phyloP scores from a whole-genome alignment of 371 early-diverging fungal species.

The Fennellomyces sp. region DNA sequence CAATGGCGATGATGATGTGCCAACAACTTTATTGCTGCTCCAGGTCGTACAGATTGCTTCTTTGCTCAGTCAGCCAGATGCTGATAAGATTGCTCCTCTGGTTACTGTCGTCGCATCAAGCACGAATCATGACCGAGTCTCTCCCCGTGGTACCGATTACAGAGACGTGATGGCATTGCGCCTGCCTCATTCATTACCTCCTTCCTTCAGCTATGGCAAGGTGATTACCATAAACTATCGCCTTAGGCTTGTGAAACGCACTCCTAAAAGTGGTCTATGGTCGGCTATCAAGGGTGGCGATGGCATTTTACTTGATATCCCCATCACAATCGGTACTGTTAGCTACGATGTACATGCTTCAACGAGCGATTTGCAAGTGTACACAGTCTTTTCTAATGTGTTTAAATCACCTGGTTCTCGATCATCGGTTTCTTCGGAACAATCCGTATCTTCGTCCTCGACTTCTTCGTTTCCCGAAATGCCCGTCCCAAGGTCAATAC shows the following conservation, averaged over 20 bases:
- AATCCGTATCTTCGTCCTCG: background rate
- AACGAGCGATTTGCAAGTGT: background rate
- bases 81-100: background rate
- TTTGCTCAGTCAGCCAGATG: background rate
- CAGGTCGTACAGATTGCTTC: background rate
- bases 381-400: background rate
- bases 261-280: background rate
- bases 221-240: background rate
- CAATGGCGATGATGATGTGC: background rate
- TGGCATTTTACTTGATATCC: background rate
- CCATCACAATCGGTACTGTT: background rate
- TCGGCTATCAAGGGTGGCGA: background rate
- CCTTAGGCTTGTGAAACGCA: background rate
- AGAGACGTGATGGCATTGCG: too few species aligned
- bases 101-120: background rate
- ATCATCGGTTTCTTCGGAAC: background rate
- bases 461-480: background rate
- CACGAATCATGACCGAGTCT: background rate
- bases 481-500: background rate
- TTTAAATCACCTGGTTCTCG: too few species aligned
- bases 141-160: background rate
- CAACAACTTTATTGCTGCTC: background rate
- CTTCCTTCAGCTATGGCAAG: background rate
- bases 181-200: background rate
- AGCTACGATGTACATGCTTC: background rate